Evolutionary conservation across 2,329 filamentous ascomycete species (phyloP), one percentile per base, ranked within the genome.

Genomic region (Aureobasidium sp.): DNA sequence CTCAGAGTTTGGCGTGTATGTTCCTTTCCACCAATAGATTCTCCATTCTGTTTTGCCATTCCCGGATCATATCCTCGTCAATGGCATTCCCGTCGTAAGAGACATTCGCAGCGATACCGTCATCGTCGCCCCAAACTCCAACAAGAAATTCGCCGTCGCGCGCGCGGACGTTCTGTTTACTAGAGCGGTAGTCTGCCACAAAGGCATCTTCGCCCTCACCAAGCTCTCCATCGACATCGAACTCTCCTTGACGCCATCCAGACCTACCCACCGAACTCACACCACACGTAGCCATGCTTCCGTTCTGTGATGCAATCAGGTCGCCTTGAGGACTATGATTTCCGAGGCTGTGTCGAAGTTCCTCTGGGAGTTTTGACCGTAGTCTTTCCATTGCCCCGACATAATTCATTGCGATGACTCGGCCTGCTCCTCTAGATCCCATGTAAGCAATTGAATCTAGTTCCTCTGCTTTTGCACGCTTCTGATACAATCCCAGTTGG

Each of bases 71-170:
- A 5, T 25, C 67, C 34, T 68, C 65, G 59, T 73, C 69, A 44
- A 71, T 63, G 11, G 62, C 32, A 11, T 57, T 55, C 49, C 67
- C 69, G 67, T 80, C 78, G 64, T 77, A 76, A 48, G 72, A 75
- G 0, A 76, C 76, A 7, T 68, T 69, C 55, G 75, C 74, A n/a
- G 64, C 66, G 8, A 80, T 66, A 5, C 72, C 70, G 64, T 74
- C 71, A 39, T 70, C 69, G 25, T 66, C 65, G 0, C 76, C 75
- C 32, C 67, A 73, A 41, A 75, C 75, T 0, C 76, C 77, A 1
- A 79, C 67, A 62, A 80, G 61, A 61, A 79, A 80, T 67, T 80
- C 78, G 3, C 74, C 72, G 7, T 79, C 77, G 32, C 78, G 67
- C 2, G 77, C 75, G 37, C 78, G 66, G 8, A 80, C 77, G 11